Base-by-base conservation (phyloP, 2,329 filamentous ascomycete species). In the Colletotrichum sp. region DNA sequence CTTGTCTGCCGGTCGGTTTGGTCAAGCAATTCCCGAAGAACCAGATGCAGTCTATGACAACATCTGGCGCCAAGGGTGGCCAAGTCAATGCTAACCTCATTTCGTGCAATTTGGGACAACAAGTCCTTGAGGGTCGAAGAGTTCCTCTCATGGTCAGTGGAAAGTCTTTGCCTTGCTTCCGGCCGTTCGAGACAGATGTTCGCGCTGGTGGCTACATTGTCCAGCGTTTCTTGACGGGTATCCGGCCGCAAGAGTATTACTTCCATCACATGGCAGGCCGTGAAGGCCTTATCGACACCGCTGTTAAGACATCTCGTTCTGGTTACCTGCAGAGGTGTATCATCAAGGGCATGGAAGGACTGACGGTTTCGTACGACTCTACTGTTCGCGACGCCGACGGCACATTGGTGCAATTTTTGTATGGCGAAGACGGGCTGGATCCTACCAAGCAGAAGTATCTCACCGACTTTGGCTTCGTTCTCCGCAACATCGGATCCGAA, bases 251-350 rank as follows among this genome's bases (percentile, higher is more conserved):
- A 82, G 98, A 99, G 84, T 99, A 98, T 85, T 99, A 96, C 85
- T 99, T 99, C 89, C 97, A 99, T 91, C 96, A 98, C 85, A 99
- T 99, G 98, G 97, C 96, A 82, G 98, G 98, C 80, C 93, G 97
- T 87, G 98, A 99, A 90, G 97, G 97, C 89, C 89, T 99, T 79
- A 99, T 99, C 83, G 97, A 99, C 90, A 99, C 97, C 24, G 97
- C 97, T 78, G 97, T 99, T 84, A 99, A 99, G 87, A 99, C 97
- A 2, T 98, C 96, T 12, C 94, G 97, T 82, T 99, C 97, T 32
- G 98, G 97, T 76, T 99, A 99, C 83, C 89, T 99, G 68, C 97
- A 99, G 84, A 91, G 98, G 83, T 99, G 97, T 90, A 90, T 99
- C 78, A 98, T 99, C 87, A 99, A 99, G 88, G 97, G 97, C 77